These are phyloP conservation scores for Elongisporangium undulatum DNA, from an alignment of 352 stramenopile genomes.

Conservation along the genomic window DNA sequence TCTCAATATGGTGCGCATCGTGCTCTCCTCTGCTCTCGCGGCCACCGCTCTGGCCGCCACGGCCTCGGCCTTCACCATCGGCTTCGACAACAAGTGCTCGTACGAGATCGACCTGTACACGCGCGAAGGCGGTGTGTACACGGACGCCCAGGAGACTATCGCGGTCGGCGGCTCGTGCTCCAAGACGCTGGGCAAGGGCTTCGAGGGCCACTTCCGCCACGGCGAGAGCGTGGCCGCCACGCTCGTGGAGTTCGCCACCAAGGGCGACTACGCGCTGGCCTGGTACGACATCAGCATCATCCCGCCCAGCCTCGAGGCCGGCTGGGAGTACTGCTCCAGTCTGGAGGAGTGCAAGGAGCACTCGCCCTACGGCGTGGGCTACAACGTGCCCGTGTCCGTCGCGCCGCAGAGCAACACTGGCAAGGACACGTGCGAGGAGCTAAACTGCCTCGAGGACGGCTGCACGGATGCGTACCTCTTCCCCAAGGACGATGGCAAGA, in stretches of 20 bases:
- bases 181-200: constrained; percentile 50
- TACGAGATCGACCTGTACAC: constrained; percentile 52
- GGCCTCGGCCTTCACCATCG: constrained; percentile 39
- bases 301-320: constrained; percentile 41
- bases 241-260: constrained; percentile 62
- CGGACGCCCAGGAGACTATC: constrained; percentile 35
- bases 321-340: constrained; percentile 53
- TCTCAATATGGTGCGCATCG: constrained; percentile 22
- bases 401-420: constrained; percentile 52
- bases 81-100: constrained; percentile 57
- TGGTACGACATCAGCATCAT: constrained; percentile 79
- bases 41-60: constrained; percentile 15
- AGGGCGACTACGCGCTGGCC: constrained; percentile 40
- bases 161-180: constrained; percentile 25
- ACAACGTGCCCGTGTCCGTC: constrained; percentile 62
- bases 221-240: constrained; percentile 50
- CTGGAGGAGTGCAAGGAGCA: constrained; percentile 62
- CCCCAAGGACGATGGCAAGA: constrained; percentile 71
- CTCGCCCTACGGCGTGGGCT: constrained; percentile 50
- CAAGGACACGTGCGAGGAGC: constrained; percentile 46
- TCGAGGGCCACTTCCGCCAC: constrained; percentile 67
- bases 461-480: constrained; percentile 70
- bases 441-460: constrained; percentile 48
- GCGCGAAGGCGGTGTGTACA: constrained; percentile 44
- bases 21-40: constrained; percentile 12